These are phyloP conservation scores for Puccinia triticina DNA, from an alignment of 1,284 basidiomycete species.

Conservation along the genomic window DNA sequence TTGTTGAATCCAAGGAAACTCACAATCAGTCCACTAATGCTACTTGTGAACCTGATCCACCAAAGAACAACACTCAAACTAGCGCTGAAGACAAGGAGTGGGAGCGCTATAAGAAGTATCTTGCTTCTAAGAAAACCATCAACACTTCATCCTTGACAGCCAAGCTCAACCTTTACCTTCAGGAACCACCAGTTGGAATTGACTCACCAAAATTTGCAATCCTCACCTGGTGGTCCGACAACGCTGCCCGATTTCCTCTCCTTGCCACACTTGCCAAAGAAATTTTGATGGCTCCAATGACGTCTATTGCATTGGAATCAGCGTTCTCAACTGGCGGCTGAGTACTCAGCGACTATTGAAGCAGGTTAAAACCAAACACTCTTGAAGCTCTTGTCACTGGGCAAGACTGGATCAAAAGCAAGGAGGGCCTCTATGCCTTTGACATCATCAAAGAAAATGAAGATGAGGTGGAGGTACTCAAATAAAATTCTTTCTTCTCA, in stretches of 20 bases:
- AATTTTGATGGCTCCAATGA: conserved; percentile 9
- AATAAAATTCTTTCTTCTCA: not conserved
- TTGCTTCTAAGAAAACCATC: not conserved
- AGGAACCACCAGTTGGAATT: not conserved
- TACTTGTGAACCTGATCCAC: too few relatives aligned
- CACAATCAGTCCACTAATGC: not conserved
- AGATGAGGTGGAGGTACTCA: not conserved
- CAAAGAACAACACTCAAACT: not conserved
- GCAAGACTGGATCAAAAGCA: not conserved
- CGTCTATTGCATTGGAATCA: not conserved
- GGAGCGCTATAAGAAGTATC: not conserved
- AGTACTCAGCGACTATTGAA: not conserved
- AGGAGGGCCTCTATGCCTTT: not conserved
- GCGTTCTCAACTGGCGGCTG: conserved; percentile 20
- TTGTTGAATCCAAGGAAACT: not conserved
- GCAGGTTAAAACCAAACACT: too few relatives aligned
- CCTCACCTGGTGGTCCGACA: not conserved
- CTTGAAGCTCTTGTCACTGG: conserved; percentile 6
- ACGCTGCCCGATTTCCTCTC: not conserved
- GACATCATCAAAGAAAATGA: not conserved
- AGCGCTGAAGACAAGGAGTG: not conserved
- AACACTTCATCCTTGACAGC: not conserved
- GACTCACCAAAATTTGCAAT: not conserved
- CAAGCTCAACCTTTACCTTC: not conserved
- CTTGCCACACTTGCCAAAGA: not conserved